Percentiles rank a stretch among this genome's conserved stretches.
Conservation (phyloP, 352 stramenopile genomes). For the Hyaloperonospora brassicae region DNA sequence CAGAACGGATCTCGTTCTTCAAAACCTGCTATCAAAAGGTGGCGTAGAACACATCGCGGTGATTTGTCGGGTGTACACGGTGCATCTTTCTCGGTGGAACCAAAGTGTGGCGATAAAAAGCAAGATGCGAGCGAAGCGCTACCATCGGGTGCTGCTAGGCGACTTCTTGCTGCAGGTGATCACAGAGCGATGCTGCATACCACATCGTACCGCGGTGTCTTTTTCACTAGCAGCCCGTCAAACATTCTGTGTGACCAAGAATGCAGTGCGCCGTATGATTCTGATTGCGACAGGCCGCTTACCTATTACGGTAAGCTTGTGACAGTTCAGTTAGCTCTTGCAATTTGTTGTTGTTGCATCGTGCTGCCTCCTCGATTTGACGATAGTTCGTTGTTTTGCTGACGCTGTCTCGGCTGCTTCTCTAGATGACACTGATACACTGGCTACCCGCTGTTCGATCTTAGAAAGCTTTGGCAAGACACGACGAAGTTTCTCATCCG, state of each 20-base stretch:
- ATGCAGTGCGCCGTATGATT: constrained; percentile 14
- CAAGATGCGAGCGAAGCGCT: constrained; percentile 1
- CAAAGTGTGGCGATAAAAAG: constrained; percentile 2
- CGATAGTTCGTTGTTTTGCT: too few relatives aligned
- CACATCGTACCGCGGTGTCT: constrained; percentile 28
- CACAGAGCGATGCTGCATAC: constrained; percentile 15
- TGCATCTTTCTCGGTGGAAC: constrained; percentile 1
- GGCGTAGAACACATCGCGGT: constrained; percentile 11
- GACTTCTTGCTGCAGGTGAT: background rate
- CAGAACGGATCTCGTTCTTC: constrained; percentile 3
- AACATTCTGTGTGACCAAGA: constrained; percentile 14
- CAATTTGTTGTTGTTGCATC: too few relatives aligned
- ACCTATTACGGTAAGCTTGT: constrained; percentile 27
- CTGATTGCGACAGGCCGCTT: constrained; percentile 19
- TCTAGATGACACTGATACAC: constrained; percentile 24
- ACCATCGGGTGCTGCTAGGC: background rate
- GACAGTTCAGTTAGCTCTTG: too few relatives aligned
- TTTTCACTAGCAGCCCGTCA: constrained; percentile 13
- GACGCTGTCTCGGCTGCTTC: constrained; percentile 8
- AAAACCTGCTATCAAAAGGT: constrained; percentile 8
- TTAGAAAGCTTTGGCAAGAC: constrained; percentile 32
- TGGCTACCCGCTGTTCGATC: constrained; percentile 23
- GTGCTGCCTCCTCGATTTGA: too few relatives aligned
- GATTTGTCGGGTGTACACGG: constrained; percentile 13
- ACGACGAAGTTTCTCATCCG: constrained; percentile 25